Base-by-base conservation (phyloP, 2,329 filamentous ascomycete genomes). In the Cercospora sp. region DNA sequence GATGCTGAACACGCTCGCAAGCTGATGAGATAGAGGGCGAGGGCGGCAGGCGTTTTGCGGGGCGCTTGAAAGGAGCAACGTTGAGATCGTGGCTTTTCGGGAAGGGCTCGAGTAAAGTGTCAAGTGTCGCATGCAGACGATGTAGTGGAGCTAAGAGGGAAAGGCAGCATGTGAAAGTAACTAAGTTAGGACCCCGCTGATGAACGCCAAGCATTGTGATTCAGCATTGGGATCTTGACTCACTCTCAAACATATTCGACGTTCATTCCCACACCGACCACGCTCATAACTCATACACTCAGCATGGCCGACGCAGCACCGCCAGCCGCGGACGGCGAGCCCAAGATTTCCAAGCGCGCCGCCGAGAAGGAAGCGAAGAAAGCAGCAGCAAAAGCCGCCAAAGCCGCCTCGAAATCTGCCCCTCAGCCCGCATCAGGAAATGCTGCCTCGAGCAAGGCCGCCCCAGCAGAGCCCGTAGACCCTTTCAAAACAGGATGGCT, bases 401-500 rank as follows among this genome's bases (percentile, higher is more conserved):
- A 80, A 69, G 79, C 79, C 67, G 78, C 81, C 7, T 78, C 80
- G 68, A 79, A 80, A 67, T 80, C 81, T 40, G 70, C 71, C 13
- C 62, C 62, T 57, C 70, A 72, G 24, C 71, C 74, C 37, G 68
- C 74, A 21, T 65, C 72, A 24, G 61, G 71, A 74, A 65, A 61
- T 69, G 40, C 62, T 3, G 45, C 49, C 10, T 21, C 63, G 10
- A 63, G 66, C 37, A 73, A 74, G 62, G 40, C 69, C 16, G 60
- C 71, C 5, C 59, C 67, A 24, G 82, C 82, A 49, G 77, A 79
- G 69, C 78, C 82, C 62, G 83, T 83, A 16, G 78, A 80, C 71
- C 80, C 83, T 51, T 85, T 85, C 77, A 79, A 80, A 53, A 80
- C 82, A 66, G 83, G 83, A 57, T 85, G 82, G 82, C 76, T 85